Percentiles rank a stretch among this genome's conserved stretches.
phyloP scores from a whole-genome alignment of 495 filamentous ascomycete genomes.

The Penicillium pancosmium region DNA sequence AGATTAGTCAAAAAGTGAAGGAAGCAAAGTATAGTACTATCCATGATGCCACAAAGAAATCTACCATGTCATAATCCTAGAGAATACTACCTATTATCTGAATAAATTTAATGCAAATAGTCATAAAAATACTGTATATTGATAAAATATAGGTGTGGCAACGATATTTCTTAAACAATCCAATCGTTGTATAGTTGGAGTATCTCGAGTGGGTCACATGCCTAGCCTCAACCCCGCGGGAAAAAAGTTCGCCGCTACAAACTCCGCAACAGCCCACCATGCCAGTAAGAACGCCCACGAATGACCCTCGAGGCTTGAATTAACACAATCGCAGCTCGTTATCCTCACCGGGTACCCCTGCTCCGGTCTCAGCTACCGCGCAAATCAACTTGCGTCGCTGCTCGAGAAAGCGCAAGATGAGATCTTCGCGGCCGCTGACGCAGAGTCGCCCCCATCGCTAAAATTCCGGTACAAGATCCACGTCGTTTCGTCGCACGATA shows the following conservation, averaged over 20 bases:
- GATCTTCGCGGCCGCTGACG: conserved; percentile 55
- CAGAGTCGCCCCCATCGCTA: conserved; percentile 43
- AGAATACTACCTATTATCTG: too few species aligned
- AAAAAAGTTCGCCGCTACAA: conserved; percentile 25
- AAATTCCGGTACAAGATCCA: conserved; percentile 56
- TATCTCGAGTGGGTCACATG: conserved; percentile 30
- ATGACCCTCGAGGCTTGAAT: neutral
- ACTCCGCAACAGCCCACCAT: conserved; percentile 22
- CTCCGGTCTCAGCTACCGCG: conserved; percentile 90
- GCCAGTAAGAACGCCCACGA: conserved; percentile 29
- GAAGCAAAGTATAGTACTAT: too few species aligned
- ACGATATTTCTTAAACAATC: too few species aligned
- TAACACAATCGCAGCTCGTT: conserved; percentile 65
- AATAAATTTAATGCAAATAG: too few species aligned
- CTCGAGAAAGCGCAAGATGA: conserved; percentile 45
- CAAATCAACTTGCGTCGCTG: conserved; percentile 68
- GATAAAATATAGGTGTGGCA: too few species aligned
- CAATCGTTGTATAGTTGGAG: too few species aligned
- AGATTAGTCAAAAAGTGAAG: too few species aligned
- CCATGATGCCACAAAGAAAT: too few species aligned
- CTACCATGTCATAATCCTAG: too few species aligned
- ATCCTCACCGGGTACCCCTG: conserved; percentile 90
- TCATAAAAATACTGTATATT: too few species aligned
- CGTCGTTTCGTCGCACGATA: conserved; percentile 58
- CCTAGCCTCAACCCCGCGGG: conserved; percentile 26